A percentile compares a stretch with the other conserved stretches of the same genome.
Evolutionary conservation across 495 filamentous ascomycete genomes (phyloP).

Genomic region (Penicillium egyptiacum): DNA sequence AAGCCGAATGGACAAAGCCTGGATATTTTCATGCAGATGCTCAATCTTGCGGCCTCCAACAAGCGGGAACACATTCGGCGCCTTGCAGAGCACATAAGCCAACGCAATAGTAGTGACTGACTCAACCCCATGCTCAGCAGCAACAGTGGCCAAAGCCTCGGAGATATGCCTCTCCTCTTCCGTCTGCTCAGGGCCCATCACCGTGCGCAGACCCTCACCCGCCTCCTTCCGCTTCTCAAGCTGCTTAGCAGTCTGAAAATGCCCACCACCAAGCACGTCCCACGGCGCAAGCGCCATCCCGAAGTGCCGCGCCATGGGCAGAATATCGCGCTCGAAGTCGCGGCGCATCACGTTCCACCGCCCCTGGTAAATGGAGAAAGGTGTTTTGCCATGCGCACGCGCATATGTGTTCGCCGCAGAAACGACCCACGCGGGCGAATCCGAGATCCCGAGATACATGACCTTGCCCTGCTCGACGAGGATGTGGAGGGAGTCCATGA

Average conservation of each 20-base stretch:
- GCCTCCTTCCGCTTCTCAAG: slow-evolving; percentile 33
- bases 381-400: slow-evolving; percentile 56
- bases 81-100: slow-evolving; percentile 72
- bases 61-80: slow-evolving; percentile 75
- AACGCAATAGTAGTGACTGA: slow-evolving; percentile 60
- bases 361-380: slow-evolving; percentile 66
- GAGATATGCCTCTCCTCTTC: slow-evolving; percentile 46
- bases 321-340: slow-evolving; percentile 58
- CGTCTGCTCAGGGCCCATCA: slow-evolving; percentile 22
- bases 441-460: slow-evolving; percentile 62
- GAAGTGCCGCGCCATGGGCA: slow-evolving; percentile 54
- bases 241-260: slow-evolving; percentile 46
- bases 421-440: slow-evolving; percentile 66
- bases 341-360: slow-evolving; percentile 55
- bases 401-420: slow-evolving; percentile 61
- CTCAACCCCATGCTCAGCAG: slow-evolving; percentile 46
- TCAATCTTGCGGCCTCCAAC: slow-evolving; percentile 66
- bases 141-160: slow-evolving; percentile 52
- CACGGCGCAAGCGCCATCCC: slow-evolving; percentile 62
- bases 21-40: slow-evolving; percentile 63
- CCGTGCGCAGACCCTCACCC: slow-evolving; percentile 32
- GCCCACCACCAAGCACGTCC: slow-evolving; percentile 54
- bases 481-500: slow-evolving; percentile 60
- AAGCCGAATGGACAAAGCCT: slow-evolving; percentile 55
- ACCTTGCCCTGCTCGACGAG: slow-evolving; percentile 60